Evolutionary conservation across 768 basidiomycete species (phyloP).

Genomic region (Leccinum olivaceopallidum): DNA sequence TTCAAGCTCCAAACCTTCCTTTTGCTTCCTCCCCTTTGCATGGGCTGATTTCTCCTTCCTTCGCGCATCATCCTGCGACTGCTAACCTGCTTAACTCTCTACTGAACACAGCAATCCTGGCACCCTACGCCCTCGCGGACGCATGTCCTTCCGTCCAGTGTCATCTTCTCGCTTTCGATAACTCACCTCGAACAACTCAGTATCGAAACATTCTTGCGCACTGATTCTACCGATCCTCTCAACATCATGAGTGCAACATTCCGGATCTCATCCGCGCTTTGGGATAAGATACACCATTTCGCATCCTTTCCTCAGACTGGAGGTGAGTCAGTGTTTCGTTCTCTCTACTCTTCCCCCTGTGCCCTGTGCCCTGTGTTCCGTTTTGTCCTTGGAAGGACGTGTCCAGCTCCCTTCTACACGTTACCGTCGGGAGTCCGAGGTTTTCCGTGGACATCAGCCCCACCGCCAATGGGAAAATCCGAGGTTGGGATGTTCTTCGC

Average conservation of each 20-base stretch:
- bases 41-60: conserved; percentile 18
- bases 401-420: neutral
- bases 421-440: neutral
- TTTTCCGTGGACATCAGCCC: conserved; percentile 1
- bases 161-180: conserved; percentile 13
- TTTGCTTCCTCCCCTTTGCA: neutral
- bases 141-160: conserved; percentile 18
- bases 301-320: conserved; percentile 93
- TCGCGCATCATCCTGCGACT: neutral
- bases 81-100: neutral
- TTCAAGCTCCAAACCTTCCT: neutral
- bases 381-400: neutral
- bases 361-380: neutral
- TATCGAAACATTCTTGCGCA: conserved; percentile 5
- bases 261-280: conserved; percentile 73
- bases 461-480: neutral
- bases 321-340: conserved; percentile 45
- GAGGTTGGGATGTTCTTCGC: neutral
- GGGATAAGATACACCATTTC: conserved; percentile 91
- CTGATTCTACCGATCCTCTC: neutral
- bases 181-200: neutral
- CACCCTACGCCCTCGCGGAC: conserved; percentile 22
- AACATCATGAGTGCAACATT: conserved; percentile 46
- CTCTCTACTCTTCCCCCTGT: neutral
- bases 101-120: conserved; percentile 18